Evolutionary conservation across 2,329 filamentous ascomycete genomes (phyloP).

Genomic region (Myriosclerotinia scirpicola): DNA sequence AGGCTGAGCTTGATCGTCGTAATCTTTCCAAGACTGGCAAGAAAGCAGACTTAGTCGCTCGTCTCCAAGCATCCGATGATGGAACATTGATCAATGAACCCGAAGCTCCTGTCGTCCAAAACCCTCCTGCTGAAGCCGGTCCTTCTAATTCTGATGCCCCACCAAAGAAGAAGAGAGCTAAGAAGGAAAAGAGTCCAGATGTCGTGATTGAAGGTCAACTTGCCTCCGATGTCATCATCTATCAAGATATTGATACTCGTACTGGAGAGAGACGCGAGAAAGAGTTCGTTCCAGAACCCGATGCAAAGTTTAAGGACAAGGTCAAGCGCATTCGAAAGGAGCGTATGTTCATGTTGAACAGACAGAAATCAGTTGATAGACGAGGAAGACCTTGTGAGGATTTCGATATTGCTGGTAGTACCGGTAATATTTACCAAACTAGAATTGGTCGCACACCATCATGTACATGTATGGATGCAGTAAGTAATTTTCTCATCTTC

Average conservation of each 20-base stretch:
- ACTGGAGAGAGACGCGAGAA: conserved; percentile 27
- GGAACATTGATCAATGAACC: not conserved
- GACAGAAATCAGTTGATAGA: conserved; percentile 20
- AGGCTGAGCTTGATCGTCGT: conserved; percentile 69
- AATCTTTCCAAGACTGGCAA: conserved; percentile 65
- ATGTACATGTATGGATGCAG: conserved; percentile 32
- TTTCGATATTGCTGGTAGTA: conserved; percentile 32
- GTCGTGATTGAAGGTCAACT: conserved; percentile 27
- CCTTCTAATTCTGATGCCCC: conserved; percentile 12
- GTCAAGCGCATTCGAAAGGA: conserved; percentile 29
- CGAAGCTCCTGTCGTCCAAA: not conserved
- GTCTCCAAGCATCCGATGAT: conserved; percentile 51
- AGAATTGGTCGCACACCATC: conserved; percentile 28
- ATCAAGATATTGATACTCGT: conserved; percentile 13
- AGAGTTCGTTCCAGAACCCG: conserved; percentile 27
- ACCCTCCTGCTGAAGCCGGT: not conserved
- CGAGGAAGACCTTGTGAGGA: conserved; percentile 24
- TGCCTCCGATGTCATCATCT: conserved; percentile 22
- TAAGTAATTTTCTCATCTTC: conserved; percentile 17
- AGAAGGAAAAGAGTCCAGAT: conserved; percentile 21
- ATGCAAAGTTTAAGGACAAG: conserved; percentile 28
- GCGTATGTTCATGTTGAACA: conserved; percentile 33
- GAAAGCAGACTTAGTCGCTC: conserved; percentile 67
- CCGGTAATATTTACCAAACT: conserved; percentile 29
- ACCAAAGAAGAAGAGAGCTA: conserved; percentile 23